Conservation (phyloP, 768 basidiomycete species). For the Lactifluus hygrophoroides region DNA sequence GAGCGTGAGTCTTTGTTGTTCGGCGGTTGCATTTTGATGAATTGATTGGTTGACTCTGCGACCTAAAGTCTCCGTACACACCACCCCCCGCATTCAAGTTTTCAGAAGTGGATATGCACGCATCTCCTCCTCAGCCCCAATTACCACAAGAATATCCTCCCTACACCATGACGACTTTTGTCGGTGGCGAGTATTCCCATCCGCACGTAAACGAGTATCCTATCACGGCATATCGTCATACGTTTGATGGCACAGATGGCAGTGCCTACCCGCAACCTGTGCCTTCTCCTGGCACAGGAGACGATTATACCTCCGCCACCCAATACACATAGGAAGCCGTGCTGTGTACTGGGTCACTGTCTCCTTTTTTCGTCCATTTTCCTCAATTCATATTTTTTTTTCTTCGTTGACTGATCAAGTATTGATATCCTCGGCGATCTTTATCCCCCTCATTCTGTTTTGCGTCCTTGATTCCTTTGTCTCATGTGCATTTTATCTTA, state of each 20-base stretch:
- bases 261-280: slow-evolving; percentile 1
- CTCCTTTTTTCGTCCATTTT: not conserved
- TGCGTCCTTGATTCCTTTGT: not conserved
- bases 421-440: slow-evolving; percentile 14
- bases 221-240: not conserved
- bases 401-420: slow-evolving; percentile 5
- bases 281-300: slow-evolving; percentile 1
- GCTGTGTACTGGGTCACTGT: not conserved
- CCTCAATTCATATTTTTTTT: not conserved
- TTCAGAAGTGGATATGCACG: not conserved
- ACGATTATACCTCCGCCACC: slow-evolving; percentile 7
- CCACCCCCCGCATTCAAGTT: slow-evolving; percentile 16
- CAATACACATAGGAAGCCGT: slow-evolving; percentile 5
- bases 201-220: slow-evolving; percentile 7
- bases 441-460: not conserved
- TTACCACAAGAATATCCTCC: slow-evolving; percentile 3
- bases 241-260: slow-evolving; percentile 6
- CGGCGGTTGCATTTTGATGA: no score
- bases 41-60: not conserved
- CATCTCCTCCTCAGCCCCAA: not conserved
- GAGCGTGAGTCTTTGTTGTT: slow-evolving; percentile 6
- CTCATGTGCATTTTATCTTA: slow-evolving; percentile 19
- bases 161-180: not conserved
- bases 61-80: slow-evolving; percentile 5
- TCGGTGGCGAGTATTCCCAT: slow-evolving; percentile 8